Conservation (phyloP, 768 basidiomycete species). For the Leccinellum albellum region DNA sequence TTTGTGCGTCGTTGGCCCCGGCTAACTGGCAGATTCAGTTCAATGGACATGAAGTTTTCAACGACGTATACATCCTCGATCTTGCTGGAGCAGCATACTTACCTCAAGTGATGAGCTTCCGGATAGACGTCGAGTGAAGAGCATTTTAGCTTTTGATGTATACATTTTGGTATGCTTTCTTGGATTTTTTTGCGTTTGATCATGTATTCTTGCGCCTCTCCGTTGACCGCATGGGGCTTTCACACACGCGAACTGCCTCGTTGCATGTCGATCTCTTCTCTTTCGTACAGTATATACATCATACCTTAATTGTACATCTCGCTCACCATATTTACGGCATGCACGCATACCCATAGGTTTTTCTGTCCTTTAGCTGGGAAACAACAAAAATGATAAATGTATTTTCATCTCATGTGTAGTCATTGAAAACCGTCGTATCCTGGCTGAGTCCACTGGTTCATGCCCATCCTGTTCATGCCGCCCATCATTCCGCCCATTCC, state of each 20-base stretch:
- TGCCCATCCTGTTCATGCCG: slow-evolving; percentile 36
- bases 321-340: slow-evolving; percentile 22
- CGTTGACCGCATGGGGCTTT: slow-evolving; percentile 13
- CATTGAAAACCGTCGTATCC: slow-evolving; percentile 33
- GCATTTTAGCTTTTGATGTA: not conserved
- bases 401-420: not conserved
- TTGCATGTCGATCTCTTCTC: slow-evolving; percentile 19
- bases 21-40: slow-evolving; percentile 35
- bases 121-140: slow-evolving; percentile 42
- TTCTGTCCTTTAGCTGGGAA: not conserved
- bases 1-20: not conserved
- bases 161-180: slow-evolving; percentile 1
- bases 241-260: not conserved
- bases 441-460: slow-evolving; percentile 38
- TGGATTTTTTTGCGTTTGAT: not conserved
- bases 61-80: slow-evolving; percentile 84
- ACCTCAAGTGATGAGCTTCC: slow-evolving; percentile 82
- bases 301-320: slow-evolving; percentile 27
- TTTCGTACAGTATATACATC: slow-evolving; percentile 46
- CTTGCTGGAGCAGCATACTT: slow-evolving; percentile 85
- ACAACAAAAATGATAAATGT: not conserved
- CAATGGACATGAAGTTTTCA: slow-evolving; percentile 78
- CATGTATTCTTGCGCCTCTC: slow-evolving; percentile 5
- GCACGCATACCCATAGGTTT: slow-evolving; percentile 23
- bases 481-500: slow-evolving; percentile 33